Evolutionary conservation across 306 rosid genomes (phyloP).

Genomic region (Begonia peltatifolia): DNA sequence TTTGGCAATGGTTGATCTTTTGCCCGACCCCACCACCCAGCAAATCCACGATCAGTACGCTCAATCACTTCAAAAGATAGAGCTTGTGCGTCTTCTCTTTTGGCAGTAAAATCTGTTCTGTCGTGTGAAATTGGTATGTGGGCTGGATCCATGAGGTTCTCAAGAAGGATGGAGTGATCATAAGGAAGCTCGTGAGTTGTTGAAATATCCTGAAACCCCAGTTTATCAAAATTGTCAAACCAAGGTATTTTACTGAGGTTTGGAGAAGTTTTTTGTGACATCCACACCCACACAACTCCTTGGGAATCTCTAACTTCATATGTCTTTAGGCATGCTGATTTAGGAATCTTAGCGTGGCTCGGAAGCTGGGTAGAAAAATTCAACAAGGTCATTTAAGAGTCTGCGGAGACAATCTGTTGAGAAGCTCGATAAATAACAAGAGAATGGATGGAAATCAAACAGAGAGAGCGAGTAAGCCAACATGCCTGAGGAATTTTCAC

Average conservation of each 20-base stretch:
- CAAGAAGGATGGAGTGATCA: constrained; percentile 89
- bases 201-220: constrained; percentile 69
- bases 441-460: neutral
- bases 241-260: constrained; percentile 52
- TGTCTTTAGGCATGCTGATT: constrained; percentile 63
- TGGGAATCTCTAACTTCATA: constrained; percentile 79
- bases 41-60: constrained; percentile 73
- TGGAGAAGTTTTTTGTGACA: constrained; percentile 67
- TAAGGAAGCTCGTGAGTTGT: constrained; percentile 89
- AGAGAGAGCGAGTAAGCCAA: neutral
- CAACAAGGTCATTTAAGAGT: neutral
- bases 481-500: constrained; percentile 94
- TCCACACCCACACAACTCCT: constrained; percentile 97
- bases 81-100: constrained; percentile 79
- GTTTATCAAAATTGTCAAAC: constrained; percentile 84
- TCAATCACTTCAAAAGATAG: constrained; percentile 60
- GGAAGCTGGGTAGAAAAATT: constrained; percentile 48
- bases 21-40: constrained; percentile 82
- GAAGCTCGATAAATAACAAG: no score
- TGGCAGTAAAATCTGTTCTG: constrained; percentile 75
- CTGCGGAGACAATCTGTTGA: no score
- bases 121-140: constrained; percentile 95
- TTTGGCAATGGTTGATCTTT: constrained; percentile 32
- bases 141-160: constrained; percentile 97
- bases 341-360: constrained; percentile 73